phyloP scores from a whole-genome alignment of 2,329 filamentous ascomycete genomes.

The Aureobasidium lini region DNA sequence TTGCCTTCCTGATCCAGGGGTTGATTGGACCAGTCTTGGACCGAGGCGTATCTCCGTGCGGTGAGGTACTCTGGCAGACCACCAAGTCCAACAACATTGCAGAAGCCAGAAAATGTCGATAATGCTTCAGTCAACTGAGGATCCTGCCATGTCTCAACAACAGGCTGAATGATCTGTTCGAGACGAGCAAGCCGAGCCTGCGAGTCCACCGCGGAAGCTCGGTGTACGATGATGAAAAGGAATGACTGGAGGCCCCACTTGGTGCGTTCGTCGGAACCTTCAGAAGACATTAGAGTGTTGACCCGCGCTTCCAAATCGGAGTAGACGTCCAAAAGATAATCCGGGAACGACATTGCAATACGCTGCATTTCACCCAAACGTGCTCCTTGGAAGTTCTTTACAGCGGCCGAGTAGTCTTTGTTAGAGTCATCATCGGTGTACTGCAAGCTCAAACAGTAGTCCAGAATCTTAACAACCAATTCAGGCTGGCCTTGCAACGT shows the following conservation, averaged over 20 bases:
- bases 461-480: slow-evolving; percentile 83
- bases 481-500: slow-evolving; percentile 16
- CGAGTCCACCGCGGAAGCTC: slow-evolving; percentile 66
- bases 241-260: slow-evolving; percentile 83
- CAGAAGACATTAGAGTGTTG: slow-evolving; percentile 66
- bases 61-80: slow-evolving; percentile 75
- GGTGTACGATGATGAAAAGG: slow-evolving; percentile 87
- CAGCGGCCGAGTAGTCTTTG: slow-evolving; percentile 72
- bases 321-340: slow-evolving; percentile 79
- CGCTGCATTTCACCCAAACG: slow-evolving; percentile 83
- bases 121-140: slow-evolving; percentile 60
- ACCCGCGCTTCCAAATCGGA: slow-evolving; percentile 78
- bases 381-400: slow-evolving; percentile 79
- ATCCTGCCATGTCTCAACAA: slow-evolving; percentile 73
- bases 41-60: slow-evolving; percentile 61
- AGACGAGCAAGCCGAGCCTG: slow-evolving; percentile 65
- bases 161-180: slow-evolving; percentile 69
- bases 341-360: slow-evolving; percentile 81
- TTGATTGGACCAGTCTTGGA: slow-evolving; percentile 75
- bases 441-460: slow-evolving; percentile 81
- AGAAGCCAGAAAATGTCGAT: slow-evolving; percentile 72
- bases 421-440: slow-evolving; percentile 65
- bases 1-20: slow-evolving; percentile 72
- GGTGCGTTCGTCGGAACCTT: slow-evolving; percentile 70
- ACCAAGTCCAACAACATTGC: slow-evolving; percentile 67